phyloP scores from a whole-genome alignment of 208 protist genomes.

The Crithidia acanthocephali region DNA sequence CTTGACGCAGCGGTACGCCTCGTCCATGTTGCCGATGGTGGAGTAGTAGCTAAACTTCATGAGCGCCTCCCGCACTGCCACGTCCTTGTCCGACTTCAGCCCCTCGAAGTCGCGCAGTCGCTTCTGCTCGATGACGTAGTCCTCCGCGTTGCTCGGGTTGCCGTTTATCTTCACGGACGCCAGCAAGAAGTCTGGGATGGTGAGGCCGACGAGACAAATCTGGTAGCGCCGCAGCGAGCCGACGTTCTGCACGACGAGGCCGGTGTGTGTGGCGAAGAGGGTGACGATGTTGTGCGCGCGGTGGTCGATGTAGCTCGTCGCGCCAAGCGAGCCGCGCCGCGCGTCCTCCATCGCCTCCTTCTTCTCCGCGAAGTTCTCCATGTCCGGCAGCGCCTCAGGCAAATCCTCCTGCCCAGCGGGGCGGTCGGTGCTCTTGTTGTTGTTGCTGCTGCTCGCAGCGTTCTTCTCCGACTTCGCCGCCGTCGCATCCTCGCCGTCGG shows the following conservation, averaged over 20 bases:
- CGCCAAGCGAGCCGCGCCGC: slow-evolving; percentile 51
- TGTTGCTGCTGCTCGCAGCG: background rate
- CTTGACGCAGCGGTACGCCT: slow-evolving; percentile 97
- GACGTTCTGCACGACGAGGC: slow-evolving; percentile 86
- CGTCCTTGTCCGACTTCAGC: slow-evolving; percentile 89
- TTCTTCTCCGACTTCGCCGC: background rate
- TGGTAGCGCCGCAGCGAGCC: slow-evolving; percentile 79
- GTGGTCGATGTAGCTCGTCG: slow-evolving; percentile 64
- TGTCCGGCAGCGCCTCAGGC: slow-evolving; percentile 74
- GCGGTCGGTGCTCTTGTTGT: slow-evolving; percentile 19
- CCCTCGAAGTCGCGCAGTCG: slow-evolving; percentile 95
- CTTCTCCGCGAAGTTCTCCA: slow-evolving; percentile 83
- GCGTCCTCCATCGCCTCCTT: slow-evolving; percentile 40
- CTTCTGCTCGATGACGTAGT: slow-evolving; percentile 92
- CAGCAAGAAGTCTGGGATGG: slow-evolving; percentile 92
- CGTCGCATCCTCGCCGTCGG: slow-evolving; percentile 1
- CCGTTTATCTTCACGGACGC: slow-evolving; percentile 85
- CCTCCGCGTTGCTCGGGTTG: slow-evolving; percentile 75
- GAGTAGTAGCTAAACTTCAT: slow-evolving; percentile 97
- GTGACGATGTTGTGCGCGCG: slow-evolving; percentile 85
- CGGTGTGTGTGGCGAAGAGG: slow-evolving; percentile 83
- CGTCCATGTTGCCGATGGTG: slow-evolving; percentile 97
- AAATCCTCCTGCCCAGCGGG: slow-evolving; percentile 49
- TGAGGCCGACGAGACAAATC: slow-evolving; percentile 90
- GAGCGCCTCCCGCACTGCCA: slow-evolving; percentile 90